phyloP scores from a whole-genome alignment of 345 rosid species.

The Salix caprea region DNA sequence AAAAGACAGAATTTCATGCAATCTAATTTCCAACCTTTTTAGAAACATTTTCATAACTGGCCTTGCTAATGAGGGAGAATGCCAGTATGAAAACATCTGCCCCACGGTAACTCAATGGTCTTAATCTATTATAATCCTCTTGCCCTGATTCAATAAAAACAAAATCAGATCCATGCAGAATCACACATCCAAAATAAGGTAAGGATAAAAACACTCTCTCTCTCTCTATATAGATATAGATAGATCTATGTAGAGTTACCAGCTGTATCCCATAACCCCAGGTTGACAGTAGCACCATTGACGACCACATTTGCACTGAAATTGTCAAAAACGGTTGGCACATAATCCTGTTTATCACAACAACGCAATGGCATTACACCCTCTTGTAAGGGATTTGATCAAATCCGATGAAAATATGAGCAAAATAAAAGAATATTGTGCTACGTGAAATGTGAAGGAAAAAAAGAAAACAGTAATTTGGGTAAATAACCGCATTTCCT shows the following conservation, averaged over 20 bases:
- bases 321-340: constrained; percentile 35
- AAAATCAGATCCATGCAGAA: background rate
- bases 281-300: constrained; percentile 28
- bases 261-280: constrained; percentile 35
- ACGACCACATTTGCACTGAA: constrained; percentile 36
- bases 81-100: constrained; percentile 36
- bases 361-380: background rate
- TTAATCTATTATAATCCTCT: constrained; percentile 34
- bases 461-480: background rate
- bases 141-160: constrained; percentile 20
- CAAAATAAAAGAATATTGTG: background rate
- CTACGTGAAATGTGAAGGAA: background rate
- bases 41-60: constrained; percentile 34
- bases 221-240: no score
- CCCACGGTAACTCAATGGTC: constrained; percentile 35
- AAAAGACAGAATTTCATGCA: background rate
- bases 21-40: constrained; percentile 17
- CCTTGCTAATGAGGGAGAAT: constrained; percentile 35
- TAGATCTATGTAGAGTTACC: constrained; percentile 8
- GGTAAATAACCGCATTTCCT: background rate
- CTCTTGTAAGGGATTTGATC: background rate
- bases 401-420: background rate
- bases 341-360: constrained; percentile 22
- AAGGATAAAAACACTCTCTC: background rate
- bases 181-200: background rate